Conservation (phyloP, 1,284 basidiomycete species). For the Vanrija sp. region DNA sequence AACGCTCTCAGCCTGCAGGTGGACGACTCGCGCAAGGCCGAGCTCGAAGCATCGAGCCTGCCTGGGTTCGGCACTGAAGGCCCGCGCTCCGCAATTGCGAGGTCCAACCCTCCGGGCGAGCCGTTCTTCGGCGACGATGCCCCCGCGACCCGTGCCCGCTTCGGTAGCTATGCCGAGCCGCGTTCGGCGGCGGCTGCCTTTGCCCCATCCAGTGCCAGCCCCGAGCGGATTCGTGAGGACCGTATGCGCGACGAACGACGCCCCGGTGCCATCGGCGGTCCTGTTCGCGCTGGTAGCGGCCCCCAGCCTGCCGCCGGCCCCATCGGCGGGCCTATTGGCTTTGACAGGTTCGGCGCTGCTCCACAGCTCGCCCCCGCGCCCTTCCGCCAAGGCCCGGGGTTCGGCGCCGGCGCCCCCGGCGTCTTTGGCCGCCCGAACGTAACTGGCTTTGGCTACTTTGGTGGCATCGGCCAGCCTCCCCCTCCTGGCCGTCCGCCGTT, state of each 20-base stretch:
- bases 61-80: constrained; percentile 16
- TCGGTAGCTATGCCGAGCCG: constrained; percentile 1
- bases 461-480: constrained; percentile 9
- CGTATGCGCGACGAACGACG: not conserved
- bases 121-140: constrained; percentile 13
- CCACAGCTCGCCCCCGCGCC: constrained; percentile 7
- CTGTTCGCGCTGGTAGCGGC: constrained; percentile 1
- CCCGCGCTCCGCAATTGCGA: constrained; percentile 5
- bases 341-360: constrained; percentile 3
- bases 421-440: constrained; percentile 17
- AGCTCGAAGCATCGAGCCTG: constrained; percentile 9
- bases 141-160: constrained; percentile 4
- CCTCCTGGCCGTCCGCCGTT: constrained; percentile 14
- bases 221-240: constrained; percentile 3
- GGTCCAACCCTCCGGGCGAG: constrained; percentile 8
- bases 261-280: constrained; percentile 19
- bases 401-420: constrained; percentile 16
- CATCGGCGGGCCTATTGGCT: constrained; percentile 1
- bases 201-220: constrained; percentile 1
- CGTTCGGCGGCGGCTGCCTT: constrained; percentile 2
- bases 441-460: constrained; percentile 21
- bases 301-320: constrained; percentile 1
- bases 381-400: constrained; percentile 10
- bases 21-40: constrained; percentile 44
- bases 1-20: constrained; percentile 61